A percentile compares a stretch with the other conserved stretches of the same genome.
Evolutionary conservation across 768 basidiomycete genomes (phyloP).

Genomic region (Serendipita sp.): DNA sequence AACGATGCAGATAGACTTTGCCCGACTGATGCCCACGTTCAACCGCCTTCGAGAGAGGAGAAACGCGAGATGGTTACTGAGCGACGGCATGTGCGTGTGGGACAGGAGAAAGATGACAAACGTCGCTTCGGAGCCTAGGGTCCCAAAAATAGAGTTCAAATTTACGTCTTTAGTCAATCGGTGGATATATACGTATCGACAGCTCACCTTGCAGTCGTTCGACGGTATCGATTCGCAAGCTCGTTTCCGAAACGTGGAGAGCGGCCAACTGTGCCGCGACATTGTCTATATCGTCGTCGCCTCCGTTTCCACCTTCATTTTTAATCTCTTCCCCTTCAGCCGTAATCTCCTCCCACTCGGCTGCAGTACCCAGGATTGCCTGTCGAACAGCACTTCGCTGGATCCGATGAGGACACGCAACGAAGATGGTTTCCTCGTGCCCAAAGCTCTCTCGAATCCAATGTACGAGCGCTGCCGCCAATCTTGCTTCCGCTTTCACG

Average conservation of each 20-base stretch:
- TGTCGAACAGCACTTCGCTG: conserved; percentile 34
- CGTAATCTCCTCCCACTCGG: background rate
- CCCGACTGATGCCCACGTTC: conserved; percentile 38
- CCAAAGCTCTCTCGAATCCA: conserved; percentile 23
- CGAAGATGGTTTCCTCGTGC: conserved; percentile 28
- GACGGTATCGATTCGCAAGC: conserved; percentile 25
- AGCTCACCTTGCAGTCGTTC: conserved; percentile 32
- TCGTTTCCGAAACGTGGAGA: conserved; percentile 21
- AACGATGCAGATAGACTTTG: conserved; percentile 34
- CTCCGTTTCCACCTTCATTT: conserved; percentile 11
- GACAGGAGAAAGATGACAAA: conserved; percentile 40
- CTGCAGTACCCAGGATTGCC: conserved; percentile 16
- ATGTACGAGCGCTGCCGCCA: conserved; percentile 29
- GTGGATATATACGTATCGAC: background rate
- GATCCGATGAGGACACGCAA: conserved; percentile 36
- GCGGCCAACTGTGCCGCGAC: background rate
- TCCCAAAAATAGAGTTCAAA: conserved; percentile 11
- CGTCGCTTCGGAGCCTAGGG: conserved; percentile 30
- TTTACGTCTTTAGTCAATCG: background rate
- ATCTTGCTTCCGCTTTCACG: conserved; percentile 30
- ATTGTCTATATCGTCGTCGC: conserved; percentile 11
- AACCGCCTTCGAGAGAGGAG: conserved; percentile 32
- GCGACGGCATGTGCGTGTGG: conserved; percentile 21
- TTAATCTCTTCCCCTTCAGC: background rate
- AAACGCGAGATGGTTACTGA: conserved; percentile 25